Base-by-base conservation (phyloP, 768 basidiomycete species). In the Ramaria sp. region DNA sequence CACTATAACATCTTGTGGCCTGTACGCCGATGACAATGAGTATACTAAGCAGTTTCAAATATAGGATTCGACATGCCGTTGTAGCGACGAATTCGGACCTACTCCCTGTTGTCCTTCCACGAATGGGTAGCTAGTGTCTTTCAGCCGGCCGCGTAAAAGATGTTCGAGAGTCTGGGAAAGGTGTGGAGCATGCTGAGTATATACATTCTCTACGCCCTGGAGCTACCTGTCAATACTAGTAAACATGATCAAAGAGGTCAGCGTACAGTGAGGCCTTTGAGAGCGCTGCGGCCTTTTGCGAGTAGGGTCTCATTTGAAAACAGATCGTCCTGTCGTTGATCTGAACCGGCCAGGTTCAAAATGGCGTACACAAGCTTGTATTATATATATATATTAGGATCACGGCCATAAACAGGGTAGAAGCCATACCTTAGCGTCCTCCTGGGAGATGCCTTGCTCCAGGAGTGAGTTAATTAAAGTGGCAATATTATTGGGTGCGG, bases 191-290 rank as follows among this genome's bases (percentile, higher is more conserved):
- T 98, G 96, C 61, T 98, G 96, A 54, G 92, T 99, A 66, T 97
- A 99, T 15, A 98, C 94, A 62, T 99, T 99, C 69, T 99, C 96
- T 3, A 98, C 95, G 2, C 96, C 96, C 90, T 94, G 53, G 3
- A 58, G 5, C 28, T 4, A 10, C 3, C 30, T 20, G 18, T 24
- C 8, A 54, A 30, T 16, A 54, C 7, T 15, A 30, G 9, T 22
- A 47, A 42, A 43, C 28, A 32, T 27, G 30, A 39, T 4, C 3
- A 30, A 34, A 25, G 3, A 34, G 24, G 42, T 28, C 57, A 49
- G 30, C 38, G 32, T 52, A 90, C 91, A 78, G 96, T 96, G 45
- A 99, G 72, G 5, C 96, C 96, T 65, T 97, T 97, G 61, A 99
- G 66, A 0, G 94, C 96, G 28, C 89, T 93, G 53, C 92, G 83